Percentiles rank a stretch among this genome's conserved stretches.
phyloP scores from a whole-genome alignment of 768 basidiomycete genomes.

The Gymnopilus junonius region DNA sequence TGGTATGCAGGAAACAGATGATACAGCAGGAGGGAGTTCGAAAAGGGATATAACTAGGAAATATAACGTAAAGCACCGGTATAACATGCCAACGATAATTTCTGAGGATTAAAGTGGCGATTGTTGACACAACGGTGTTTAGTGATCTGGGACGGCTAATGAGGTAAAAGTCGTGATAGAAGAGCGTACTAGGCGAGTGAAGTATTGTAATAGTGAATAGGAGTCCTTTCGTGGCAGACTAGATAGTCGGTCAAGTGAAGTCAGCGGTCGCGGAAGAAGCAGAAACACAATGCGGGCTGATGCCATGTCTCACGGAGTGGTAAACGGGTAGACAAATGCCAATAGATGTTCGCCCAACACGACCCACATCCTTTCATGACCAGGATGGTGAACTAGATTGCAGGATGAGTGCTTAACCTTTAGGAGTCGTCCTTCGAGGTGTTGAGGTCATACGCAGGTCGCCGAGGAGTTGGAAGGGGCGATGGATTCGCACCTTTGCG shows the following conservation, averaged over 20 bases:
- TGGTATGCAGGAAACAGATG: slow-evolving; percentile 31
- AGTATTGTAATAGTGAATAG: slow-evolving; percentile 22
- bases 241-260: slow-evolving; percentile 13
- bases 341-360: not conserved
- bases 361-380: not conserved
- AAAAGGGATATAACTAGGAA: slow-evolving; percentile 27
- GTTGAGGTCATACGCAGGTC: not conserved
- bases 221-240: slow-evolving; percentile 20
- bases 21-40: slow-evolving; percentile 24
- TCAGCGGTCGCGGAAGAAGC: slow-evolving; percentile 6
- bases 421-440: not conserved
- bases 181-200: slow-evolving; percentile 3
- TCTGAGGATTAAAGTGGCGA: slow-evolving; percentile 9
- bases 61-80: slow-evolving; percentile 27
- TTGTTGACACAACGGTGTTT: not conserved
- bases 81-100: slow-evolving; percentile 40
- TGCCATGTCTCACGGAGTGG: not conserved
- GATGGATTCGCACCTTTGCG: slow-evolving; percentile 6
- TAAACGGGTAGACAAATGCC: not conserved
- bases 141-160: slow-evolving; percentile 7
- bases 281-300: not conserved
- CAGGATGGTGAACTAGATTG: not conserved
- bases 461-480: slow-evolving; percentile 15
- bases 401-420: not conserved
- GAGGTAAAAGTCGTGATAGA: slow-evolving; percentile 18